Evolutionary conservation across 1,284 basidiomycete species (phyloP), one percentile per base, ranked within the genome.

Genomic region (Ganoderma meredithae): DNA sequence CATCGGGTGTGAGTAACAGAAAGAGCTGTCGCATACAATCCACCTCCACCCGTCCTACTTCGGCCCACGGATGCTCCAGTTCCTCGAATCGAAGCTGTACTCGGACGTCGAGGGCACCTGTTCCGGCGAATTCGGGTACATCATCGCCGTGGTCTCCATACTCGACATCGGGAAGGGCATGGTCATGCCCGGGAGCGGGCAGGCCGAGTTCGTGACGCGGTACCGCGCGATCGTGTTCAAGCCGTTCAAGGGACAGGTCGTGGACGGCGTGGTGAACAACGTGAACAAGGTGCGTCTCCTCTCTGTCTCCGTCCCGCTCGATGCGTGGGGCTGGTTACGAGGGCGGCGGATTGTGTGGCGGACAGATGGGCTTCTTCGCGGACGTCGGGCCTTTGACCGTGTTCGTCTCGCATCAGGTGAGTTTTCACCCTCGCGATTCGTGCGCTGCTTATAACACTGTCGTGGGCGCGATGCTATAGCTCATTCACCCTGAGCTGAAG

Each of bases 211-310:
- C 80, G 88, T 95, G 72, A 95, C 94, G 40, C 86, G 91, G 60
- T 97, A 97, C 81, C 90, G 94, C 27, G 96, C 96, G 12, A 95
- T 98, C 73, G 96, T 98, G 43, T 97, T 97, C 87, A 96, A 97
- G 81, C 97, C 96, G 41, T 99, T 99, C 88, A 98, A 99, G 82
- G 97, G 97, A 27, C 97, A 99, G 81, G 97, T 99, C 6, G 95
- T 99, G 44, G 98, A 99, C 80, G 97, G 96, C 1, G 92, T 97
- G 9, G 97, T 99, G 33, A 93, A 93, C 73, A 97, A 95, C 73
- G 98, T 99, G 52, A 98, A 94, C 81, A 98, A 99, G 87, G 95
- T 95, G 74, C 75, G 90, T 73, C 10, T 49, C 4, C 5, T n/a
- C n/a, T n/a, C n/a, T n/a, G 25, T 22, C 47, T 39, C 9, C 36